Base-by-base conservation (phyloP, 108 stramenopile species). In the Cyclotella atomus region DNA sequence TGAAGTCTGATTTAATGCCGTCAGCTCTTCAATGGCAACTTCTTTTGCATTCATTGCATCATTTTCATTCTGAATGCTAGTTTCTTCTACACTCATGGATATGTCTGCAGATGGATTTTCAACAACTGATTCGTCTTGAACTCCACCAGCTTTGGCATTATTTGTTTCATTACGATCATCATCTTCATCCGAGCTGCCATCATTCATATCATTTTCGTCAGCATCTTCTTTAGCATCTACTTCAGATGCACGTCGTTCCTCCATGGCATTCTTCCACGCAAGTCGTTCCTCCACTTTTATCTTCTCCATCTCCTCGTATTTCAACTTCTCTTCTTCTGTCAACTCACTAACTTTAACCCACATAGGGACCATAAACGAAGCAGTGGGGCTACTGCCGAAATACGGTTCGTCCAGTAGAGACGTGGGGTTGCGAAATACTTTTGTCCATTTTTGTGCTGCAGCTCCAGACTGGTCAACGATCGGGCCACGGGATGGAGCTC, bases 301-400 rank as follows among this genome's bases (percentile, higher is more conserved):
- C 55, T 34, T 56, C 70, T 79, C 59, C 20, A 54, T 60, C 30
- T 63, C 60, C 21, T 73, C 67, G 55, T 73, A 80, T 23, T 9
- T 43, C 23, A 20, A 27, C 29, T 46, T 49, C 49, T 80, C 79
- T 44, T 67, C 71, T 47, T 35, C 35, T 20, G 71, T 80, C 23
- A 80, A 64, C 23, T 80, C 79, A 21, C 66, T 65, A 20, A 71
- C 56, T 20, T 65, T 25, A 2, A 79, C 78, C 70, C 71, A 79
- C 33, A 53, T 67, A 1, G 78, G 78, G 7, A 79, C 34, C 23
- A 38, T 6, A 41, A 79, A 79, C 8, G 56, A 41, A 38, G 78
- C 78, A 21, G 14, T 79, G 19, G 70, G 65, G 9, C 56, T 23
- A 8, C 70, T 72, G 9, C 78, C 78, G 43, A 79, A 79, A 17